Percentiles rank a stretch among this genome's conserved stretches.
These are phyloP conservation scores for Condylostoma magnum DNA, from an alignment of 169 alveolate species.

Conservation along the genomic window DNA sequence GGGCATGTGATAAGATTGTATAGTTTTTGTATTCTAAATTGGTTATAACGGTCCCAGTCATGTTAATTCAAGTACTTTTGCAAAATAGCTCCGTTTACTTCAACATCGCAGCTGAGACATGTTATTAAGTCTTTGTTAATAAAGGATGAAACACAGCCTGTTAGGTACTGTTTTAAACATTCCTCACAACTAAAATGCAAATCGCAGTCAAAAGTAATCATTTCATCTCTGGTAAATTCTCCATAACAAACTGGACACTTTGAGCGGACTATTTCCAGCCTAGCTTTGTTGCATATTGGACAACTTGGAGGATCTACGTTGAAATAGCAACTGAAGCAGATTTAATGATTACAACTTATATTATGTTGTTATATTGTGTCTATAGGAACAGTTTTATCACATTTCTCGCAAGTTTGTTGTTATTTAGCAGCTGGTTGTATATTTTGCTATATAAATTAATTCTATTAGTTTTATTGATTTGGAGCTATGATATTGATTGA, in stretches of 20 bases:
- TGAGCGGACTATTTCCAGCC: neutral
- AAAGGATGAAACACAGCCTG: neutral
- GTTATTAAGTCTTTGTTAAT: neutral
- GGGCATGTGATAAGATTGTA: constrained; percentile 8
- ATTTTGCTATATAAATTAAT: too few species aligned
- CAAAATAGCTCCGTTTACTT: neutral
- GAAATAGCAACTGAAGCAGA: neutral
- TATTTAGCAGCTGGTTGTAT: neutral
- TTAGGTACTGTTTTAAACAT: neutral
- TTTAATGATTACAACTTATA: neutral
- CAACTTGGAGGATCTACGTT: neutral
- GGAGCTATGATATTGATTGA: too few species aligned
- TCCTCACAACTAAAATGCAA: constrained; percentile 3
- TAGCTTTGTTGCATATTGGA: neutral
- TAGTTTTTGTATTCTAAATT: neutral
- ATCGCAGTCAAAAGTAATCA: constrained; percentile 21
- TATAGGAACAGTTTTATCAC: neutral
- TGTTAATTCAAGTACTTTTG: neutral
- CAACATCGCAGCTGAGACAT: neutral
- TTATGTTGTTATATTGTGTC: neutral
- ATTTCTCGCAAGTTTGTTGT: neutral
- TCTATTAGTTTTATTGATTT: too few species aligned
- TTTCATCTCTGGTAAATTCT: neutral
- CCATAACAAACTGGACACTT: neutral
- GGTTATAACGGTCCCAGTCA: constrained; percentile 10